Evolutionary conservation across 1,284 basidiomycete species (phyloP).

Genomic region (Cerioporus squamosus): DNA sequence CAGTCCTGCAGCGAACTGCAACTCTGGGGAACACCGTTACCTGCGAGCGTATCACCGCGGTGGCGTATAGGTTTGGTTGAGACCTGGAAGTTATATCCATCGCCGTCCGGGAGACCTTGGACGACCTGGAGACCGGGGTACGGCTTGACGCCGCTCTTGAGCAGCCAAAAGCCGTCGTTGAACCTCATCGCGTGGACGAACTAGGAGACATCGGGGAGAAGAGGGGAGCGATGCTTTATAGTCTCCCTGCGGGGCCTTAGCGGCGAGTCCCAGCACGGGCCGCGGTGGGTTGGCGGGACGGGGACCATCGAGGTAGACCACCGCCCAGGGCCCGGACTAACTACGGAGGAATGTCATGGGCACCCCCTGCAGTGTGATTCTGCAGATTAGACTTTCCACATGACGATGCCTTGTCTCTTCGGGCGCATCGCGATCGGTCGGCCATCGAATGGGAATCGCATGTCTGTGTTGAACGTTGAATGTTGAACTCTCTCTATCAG

Average conservation of each 20-base stretch:
- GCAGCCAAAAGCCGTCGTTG: constrained; percentile 70
- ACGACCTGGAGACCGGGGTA: constrained; percentile 61
- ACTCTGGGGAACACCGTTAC: constrained; percentile 35
- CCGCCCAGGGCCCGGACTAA: constrained; percentile 9
- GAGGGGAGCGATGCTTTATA: constrained; percentile 12
- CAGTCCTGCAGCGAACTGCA: background rate
- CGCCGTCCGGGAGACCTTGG: constrained; percentile 45
- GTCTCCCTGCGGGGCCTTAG: background rate
- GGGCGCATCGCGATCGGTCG: background rate
- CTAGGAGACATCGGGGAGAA: background rate
- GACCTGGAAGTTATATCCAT: constrained; percentile 62
- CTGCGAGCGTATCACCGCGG: constrained; percentile 72
- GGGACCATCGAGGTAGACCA: constrained; percentile 12
- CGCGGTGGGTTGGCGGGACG: constrained; percentile 8
- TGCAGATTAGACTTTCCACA: constrained; percentile 17
- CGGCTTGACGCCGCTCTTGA: constrained; percentile 67
- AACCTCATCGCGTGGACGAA: constrained; percentile 34
- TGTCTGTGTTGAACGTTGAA: background rate
- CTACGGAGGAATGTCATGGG: constrained; percentile 9
- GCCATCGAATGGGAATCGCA: background rate
- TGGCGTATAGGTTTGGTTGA: constrained; percentile 68
- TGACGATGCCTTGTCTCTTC: constrained; percentile 7
- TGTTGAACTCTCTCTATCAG: too few species aligned
- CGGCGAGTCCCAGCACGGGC: constrained; percentile 6
- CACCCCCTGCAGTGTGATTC: background rate